Conservation (phyloP, 257 asterid genomes). For the Scutellaria minor region DNA sequence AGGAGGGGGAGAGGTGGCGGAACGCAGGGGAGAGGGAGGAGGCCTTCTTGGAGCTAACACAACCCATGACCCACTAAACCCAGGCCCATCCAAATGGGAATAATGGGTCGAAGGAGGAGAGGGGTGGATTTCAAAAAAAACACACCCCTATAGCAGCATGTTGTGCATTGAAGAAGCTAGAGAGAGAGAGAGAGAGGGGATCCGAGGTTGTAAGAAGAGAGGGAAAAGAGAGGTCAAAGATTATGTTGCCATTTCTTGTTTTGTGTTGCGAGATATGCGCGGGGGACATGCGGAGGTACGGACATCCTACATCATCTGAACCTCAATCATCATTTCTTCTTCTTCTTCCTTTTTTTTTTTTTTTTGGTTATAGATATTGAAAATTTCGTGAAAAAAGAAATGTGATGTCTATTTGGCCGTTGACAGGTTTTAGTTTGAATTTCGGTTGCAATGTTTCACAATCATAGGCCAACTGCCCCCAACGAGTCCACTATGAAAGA, state of each 20-base stretch:
- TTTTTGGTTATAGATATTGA: no score
- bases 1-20: slow-evolving; percentile 30
- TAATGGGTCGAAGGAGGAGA: slow-evolving; percentile 43
- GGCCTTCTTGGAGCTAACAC: slow-evolving; percentile 80
- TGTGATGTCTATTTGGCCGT: no score
- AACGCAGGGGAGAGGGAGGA: slow-evolving; percentile 47
- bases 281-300: no score
- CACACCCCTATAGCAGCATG: slow-evolving; percentile 45
- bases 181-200: slow-evolving; percentile 1
- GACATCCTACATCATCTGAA: slow-evolving; percentile 14
- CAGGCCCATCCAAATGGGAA: slow-evolving; percentile 48
- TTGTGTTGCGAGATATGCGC: slow-evolving; percentile 49
- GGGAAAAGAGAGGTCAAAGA: slow-evolving; percentile 38
- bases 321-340: slow-evolving; percentile 26
- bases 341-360: not conserved
- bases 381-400: no score
- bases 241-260: slow-evolving; percentile 21
- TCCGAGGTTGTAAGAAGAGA: slow-evolving; percentile 23
- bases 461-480: no score
- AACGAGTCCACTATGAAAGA: no score
- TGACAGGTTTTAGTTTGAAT: no score
- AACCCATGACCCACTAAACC: slow-evolving; percentile 90
- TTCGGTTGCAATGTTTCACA: no score
- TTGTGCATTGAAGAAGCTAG: slow-evolving; percentile 37
- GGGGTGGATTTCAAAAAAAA: slow-evolving; percentile 29